Percentiles rank a stretch among this genome's conserved stretches.
phyloP scores from a whole-genome alignment of 1,139 yeast genomes.

The Wickerhamiella pararugosa region DNA sequence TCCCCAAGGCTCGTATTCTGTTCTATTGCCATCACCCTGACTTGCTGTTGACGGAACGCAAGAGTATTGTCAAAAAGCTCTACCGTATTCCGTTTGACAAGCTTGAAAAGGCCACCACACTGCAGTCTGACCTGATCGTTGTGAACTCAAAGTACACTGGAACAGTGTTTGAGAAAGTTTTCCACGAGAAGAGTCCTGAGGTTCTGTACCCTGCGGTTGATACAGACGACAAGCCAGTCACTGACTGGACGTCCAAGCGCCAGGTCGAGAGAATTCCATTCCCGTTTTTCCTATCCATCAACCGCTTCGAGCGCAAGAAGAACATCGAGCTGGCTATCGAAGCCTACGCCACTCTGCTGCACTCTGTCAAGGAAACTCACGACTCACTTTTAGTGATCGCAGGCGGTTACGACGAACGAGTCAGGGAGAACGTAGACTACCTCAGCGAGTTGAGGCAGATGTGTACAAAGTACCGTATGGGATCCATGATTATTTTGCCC shows the following conservation, averaged over 20 bases:
- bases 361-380: slow-evolving; percentile 11
- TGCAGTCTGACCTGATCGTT: slow-evolving; percentile 59
- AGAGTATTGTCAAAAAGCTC: slow-evolving; percentile 38
- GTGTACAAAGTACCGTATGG: slow-evolving; percentile 33
- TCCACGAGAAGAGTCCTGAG: slow-evolving; percentile 39
- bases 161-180: slow-evolving; percentile 50
- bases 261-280: slow-evolving; percentile 6
- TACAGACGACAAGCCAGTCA: slow-evolving; percentile 15
- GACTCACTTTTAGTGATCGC: slow-evolving; percentile 45
- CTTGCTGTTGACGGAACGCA: slow-evolving; percentile 52
- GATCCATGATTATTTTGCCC: slow-evolving; percentile 31
- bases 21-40: slow-evolving; percentile 98
- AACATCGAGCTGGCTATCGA: slow-evolving; percentile 63
- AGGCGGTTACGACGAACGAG: slow-evolving; percentile 82
- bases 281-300: slow-evolving; percentile 49
- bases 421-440: slow-evolving; percentile 62
- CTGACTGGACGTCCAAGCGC: slow-evolving; percentile 2
- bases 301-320: slow-evolving; percentile 80
- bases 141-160: slow-evolving; percentile 83
- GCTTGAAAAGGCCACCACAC: slow-evolving; percentile 69
- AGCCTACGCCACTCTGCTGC: slow-evolving; percentile 36
- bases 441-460: slow-evolving; percentile 42
- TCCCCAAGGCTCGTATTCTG: slow-evolving; percentile 35
- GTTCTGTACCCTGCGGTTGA: slow-evolving; percentile 89
- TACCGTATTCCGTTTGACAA: slow-evolving; percentile 74